Base-by-base conservation (phyloP, 2,329 filamentous ascomycete genomes). In the Colletotrichum filicis region DNA sequence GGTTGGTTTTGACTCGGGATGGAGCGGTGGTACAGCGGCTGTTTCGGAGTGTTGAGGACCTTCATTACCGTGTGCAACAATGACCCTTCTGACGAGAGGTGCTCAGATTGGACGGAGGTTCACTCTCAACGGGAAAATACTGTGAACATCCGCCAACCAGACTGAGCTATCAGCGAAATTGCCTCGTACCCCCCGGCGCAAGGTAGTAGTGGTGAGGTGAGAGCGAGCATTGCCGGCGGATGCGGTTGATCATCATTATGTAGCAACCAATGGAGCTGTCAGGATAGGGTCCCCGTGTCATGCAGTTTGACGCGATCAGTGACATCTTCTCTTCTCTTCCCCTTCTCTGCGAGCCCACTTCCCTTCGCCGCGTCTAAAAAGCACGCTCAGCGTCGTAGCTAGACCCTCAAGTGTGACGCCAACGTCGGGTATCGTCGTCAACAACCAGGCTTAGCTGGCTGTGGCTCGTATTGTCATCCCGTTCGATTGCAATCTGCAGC, bases 251-350 rank as follows among this genome's bases (percentile, higher is more conserved):
- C 52, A 24, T 16, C 30, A 52, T 28, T 37, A 22, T n/a, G 30
- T 42, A 64, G 73, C 72, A 71, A 74, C 80, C 81, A 83, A 83
- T 83, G 68, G 77, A 75, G 69, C 63, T 57, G 30, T 62, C 56
- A 26, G 64, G 71, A 79, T 78, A 80, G 76, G 79, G 78, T 68
- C 24, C 70, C 76, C 73, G 76, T 77, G 76, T 78, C 77, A 80
- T 82, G 78, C 77, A 79, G 79, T 80, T 79, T 82, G 79, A 78
- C 78, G 79, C 80, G 80, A 78, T 77, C 77, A 78, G 76, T 78
- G 75, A 76, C 78, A 49, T 49, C 19, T 49, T n/a, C 42, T 49
- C 42, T 49, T 19, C 19, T 49, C 19, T 49, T 49, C 42, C 76
- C 78, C 76, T 76, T 73, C 73, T 46, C 58, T 60, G 69, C 75